Conservation (phyloP, 768 basidiomycete genomes). For the Hebeloma cylindrosporum region DNA sequence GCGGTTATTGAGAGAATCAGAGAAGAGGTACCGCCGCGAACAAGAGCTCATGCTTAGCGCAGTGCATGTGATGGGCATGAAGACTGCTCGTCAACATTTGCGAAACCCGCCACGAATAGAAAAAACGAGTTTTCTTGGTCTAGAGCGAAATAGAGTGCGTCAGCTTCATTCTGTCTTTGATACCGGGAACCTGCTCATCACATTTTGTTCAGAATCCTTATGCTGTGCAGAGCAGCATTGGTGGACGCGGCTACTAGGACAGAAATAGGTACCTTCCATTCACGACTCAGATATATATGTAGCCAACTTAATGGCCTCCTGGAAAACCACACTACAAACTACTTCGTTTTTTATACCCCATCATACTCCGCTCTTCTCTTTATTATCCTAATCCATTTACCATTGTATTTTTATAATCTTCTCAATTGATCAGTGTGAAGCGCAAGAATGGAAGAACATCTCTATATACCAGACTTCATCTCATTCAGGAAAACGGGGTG, state of each 20-base stretch:
- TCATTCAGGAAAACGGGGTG: no score
- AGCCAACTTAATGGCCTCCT: slow-evolving; percentile 4
- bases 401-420: neutral
- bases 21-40: slow-evolving; percentile 66
- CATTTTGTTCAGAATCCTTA: slow-evolving; percentile 22
- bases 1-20: slow-evolving; percentile 55
- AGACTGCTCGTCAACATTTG: slow-evolving; percentile 60
- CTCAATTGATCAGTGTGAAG: no score
- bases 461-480: no score
- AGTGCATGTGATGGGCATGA: slow-evolving; percentile 70
- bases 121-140: slow-evolving; percentile 69
- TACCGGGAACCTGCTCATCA: neutral
- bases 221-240: slow-evolving; percentile 24
- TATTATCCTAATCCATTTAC: neutral
- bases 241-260: slow-evolving; percentile 21
- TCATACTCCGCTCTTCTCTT: neutral
- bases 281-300: slow-evolving; percentile 8
- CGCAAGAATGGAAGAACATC: no score
- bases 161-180: neutral
- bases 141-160: slow-evolving; percentile 57
- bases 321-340: slow-evolving; percentile 1
- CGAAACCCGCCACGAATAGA: slow-evolving; percentile 45
- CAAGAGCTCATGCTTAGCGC: slow-evolving; percentile 80
- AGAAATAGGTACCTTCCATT: neutral
- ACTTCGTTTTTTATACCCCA: slow-evolving; percentile 5